phyloP scores from a whole-genome alignment of 495 filamentous ascomycete species.

The Platismatia glauca region DNA sequence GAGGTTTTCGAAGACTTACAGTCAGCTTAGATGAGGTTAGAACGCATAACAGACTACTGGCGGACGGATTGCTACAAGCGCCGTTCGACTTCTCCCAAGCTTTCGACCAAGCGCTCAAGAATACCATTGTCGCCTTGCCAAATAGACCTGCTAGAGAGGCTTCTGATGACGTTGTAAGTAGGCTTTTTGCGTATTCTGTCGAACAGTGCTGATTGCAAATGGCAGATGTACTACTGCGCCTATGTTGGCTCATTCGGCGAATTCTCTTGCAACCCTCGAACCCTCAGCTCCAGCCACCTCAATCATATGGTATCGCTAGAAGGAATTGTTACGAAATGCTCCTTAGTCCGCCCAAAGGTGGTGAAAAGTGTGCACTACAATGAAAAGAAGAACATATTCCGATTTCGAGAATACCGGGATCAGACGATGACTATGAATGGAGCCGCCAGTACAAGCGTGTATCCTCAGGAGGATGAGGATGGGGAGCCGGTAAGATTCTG shows the following conservation, averaged over 20 bases:
- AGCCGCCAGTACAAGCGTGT: constrained; percentile 77
- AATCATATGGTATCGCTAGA: constrained; percentile 97
- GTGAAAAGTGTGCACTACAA: constrained; percentile 96
- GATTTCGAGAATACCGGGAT: constrained; percentile 80
- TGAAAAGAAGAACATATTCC: constrained; percentile 73
- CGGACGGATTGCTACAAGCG: constrained; percentile 75
- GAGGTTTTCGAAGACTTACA: constrained; percentile 61
- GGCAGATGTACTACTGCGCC: constrained; percentile 80
- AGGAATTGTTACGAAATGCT: constrained; percentile 95
- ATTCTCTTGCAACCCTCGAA: constrained; percentile 88
- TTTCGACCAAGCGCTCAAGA: constrained; percentile 82
- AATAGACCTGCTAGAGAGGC: constrained; percentile 53
- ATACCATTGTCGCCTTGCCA: constrained; percentile 69
- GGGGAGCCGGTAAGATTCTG: constrained; percentile 46
- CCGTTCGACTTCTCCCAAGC: constrained; percentile 84
- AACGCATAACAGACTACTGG: constrained; percentile 77
- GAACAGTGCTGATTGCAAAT: not conserved
- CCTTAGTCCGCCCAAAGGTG: constrained; percentile 89
- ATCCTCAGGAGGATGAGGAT: constrained; percentile 89
- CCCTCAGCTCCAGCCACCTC: constrained; percentile 74
- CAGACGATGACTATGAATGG: constrained; percentile 93
- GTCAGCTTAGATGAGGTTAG: constrained; percentile 93
- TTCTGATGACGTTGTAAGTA: constrained; percentile 50
- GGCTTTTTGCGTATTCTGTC: not conserved
- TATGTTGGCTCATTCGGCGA: constrained; percentile 93